A percentile compares a stretch with the other conserved stretches of the same genome.
phyloP scores from a whole-genome alignment of 2,329 filamentous ascomycete species.

The Botryotinia globosa region DNA sequence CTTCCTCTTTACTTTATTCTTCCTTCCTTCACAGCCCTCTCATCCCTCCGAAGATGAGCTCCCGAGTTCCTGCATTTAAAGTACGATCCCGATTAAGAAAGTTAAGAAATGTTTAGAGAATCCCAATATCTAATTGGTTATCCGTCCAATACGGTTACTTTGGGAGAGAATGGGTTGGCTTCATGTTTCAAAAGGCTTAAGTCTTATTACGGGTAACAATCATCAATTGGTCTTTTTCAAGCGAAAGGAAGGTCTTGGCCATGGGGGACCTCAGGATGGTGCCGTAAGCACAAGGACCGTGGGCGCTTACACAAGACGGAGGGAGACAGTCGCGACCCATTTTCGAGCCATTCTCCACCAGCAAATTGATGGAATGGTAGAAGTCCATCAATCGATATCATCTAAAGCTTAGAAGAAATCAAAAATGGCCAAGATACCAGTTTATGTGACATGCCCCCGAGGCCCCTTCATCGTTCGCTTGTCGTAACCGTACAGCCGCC shows the following conservation, averaged over 20 bases:
- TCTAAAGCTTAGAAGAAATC: slow-evolving; percentile 9
- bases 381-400: background rate
- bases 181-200: slow-evolving; percentile 9
- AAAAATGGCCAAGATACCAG: background rate
- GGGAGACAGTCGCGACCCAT: background rate
- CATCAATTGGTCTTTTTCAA: slow-evolving; percentile 7
- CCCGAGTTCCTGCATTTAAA: slow-evolving; percentile 1
- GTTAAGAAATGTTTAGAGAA: background rate
- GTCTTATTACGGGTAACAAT: background rate
- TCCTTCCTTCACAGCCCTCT: slow-evolving; percentile 8
- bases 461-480: slow-evolving; percentile 13
- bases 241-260: slow-evolving; percentile 5
- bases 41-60: slow-evolving; percentile 6
- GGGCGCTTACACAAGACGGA: slow-evolving; percentile 9
- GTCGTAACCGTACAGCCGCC: background rate
- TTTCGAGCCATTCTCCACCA: background rate
- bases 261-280: slow-evolving; percentile 5
- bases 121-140: background rate
- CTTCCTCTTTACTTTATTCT: background rate
- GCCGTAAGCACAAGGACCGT: background rate
- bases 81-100: background rate
- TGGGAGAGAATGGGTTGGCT: background rate
- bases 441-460: background rate
- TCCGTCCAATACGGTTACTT: background rate
- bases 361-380: background rate